These are phyloP conservation scores for Rugonectria rugulosa DNA, from an alignment of 2,329 filamentous ascomycete genomes.

Conservation along the genomic window DNA sequence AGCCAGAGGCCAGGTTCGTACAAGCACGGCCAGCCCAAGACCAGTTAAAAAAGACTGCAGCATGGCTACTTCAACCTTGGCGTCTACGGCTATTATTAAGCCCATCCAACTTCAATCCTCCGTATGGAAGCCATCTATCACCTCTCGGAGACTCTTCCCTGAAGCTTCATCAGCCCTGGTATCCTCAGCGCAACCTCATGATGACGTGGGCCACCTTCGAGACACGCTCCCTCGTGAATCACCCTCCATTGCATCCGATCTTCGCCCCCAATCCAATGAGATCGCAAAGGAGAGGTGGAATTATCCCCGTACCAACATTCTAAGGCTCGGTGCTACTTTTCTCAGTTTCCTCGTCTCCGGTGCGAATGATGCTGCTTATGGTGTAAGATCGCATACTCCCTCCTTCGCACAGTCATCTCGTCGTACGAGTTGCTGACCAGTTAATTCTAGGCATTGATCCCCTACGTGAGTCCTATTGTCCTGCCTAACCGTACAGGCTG, in stretches of 20 bases:
- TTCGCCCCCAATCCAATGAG: no score
- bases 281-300: conserved; percentile 29
- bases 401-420: background rate
- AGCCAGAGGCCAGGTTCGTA: background rate
- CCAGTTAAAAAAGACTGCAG: no score
- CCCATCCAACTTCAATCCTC: background rate
- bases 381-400: conserved; percentile 56
- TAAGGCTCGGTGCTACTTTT: conserved; percentile 60
- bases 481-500: background rate
- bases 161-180: background rate
- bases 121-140: background rate
- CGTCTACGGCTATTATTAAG: background rate
- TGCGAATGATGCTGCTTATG: conserved; percentile 65
- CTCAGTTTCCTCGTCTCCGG: conserved; percentile 66
- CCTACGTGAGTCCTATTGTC: conserved; percentile 46
- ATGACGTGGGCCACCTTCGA: background rate
- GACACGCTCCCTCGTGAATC: background rate
- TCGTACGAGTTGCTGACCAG: background rate
- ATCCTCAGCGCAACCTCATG: background rate
- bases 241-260: background rate
- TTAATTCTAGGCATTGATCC: conserved; percentile 56
- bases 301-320: conserved; percentile 47
- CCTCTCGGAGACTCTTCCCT: background rate
- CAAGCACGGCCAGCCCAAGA: background rate
- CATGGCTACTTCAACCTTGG: no score